Evolutionary conservation across 176 grass and related monocot genomes (phyloP).

Genomic region (Leersia perrieri): DNA sequence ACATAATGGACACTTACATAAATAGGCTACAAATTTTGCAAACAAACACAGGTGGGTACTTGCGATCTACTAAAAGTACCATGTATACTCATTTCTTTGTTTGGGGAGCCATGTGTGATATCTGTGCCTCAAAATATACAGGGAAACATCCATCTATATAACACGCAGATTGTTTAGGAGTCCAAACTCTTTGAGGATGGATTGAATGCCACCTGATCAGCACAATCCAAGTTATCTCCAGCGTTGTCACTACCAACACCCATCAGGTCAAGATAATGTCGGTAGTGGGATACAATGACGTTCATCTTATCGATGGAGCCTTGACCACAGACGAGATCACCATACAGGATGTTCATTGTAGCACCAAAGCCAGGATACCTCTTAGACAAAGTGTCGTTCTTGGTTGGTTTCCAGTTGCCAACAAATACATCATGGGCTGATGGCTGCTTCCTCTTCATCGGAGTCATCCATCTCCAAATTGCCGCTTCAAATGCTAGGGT

Average conservation of each 20-base stretch:
- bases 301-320: slow-evolving; percentile 64
- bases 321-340: slow-evolving; percentile 69
- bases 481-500: slow-evolving; percentile 90
- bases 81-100: not conserved
- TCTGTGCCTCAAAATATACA: slow-evolving; percentile 4
- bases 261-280: slow-evolving; percentile 82
- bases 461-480: slow-evolving; percentile 97
- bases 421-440: slow-evolving; percentile 89
- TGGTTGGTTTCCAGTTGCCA: slow-evolving; percentile 87
- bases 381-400: slow-evolving; percentile 70
- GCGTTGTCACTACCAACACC: slow-evolving; percentile 52
- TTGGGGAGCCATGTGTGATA: not conserved
- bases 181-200: slow-evolving; percentile 41
- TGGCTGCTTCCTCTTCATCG: slow-evolving; percentile 79
- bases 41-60: not conserved
- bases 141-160: not conserved
- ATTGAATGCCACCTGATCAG: slow-evolving; percentile 67
- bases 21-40: not conserved
- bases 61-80: slow-evolving; percentile 1
- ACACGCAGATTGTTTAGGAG: slow-evolving; percentile 16
- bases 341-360: slow-evolving; percentile 86
- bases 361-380: slow-evolving; percentile 82
- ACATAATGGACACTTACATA: not conserved
- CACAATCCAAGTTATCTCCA: slow-evolving; percentile 81
- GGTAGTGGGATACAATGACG: slow-evolving; percentile 66